phyloP scores from a whole-genome alignment of 345 rosid species.

The Limnanthes douglasii region DNA sequence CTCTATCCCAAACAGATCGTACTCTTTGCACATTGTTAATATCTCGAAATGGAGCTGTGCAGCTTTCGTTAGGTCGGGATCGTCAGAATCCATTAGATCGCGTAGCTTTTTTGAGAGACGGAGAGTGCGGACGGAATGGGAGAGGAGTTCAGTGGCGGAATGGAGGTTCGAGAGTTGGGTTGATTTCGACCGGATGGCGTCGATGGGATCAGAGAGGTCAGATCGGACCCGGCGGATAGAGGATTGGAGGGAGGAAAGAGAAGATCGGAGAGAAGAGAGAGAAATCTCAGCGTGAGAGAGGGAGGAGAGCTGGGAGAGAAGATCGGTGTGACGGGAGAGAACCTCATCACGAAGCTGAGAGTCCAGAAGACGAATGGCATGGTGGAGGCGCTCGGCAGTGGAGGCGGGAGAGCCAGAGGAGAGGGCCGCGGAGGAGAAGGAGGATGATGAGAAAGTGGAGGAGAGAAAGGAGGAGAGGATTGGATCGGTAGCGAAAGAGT shows the following conservation, averaged over 20 bases:
- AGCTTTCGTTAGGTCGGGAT: constrained; percentile 82
- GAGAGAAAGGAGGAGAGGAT: constrained; percentile 79
- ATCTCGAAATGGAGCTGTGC: constrained; percentile 87
- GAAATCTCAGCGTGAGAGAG: constrained; percentile 70
- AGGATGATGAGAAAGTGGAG: constrained; percentile 66
- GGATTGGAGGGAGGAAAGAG: constrained; percentile 78
- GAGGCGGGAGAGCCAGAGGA: constrained; percentile 99
- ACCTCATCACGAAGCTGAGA: constrained; percentile 86
- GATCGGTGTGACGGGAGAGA: constrained; percentile 71
- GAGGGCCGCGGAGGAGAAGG: constrained; percentile 92
- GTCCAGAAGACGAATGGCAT: constrained; percentile 86
- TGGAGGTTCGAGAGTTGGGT: constrained; percentile 63
- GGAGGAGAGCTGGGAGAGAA: constrained; percentile 81
- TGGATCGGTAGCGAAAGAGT: constrained; percentile 60
- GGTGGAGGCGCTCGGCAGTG: constrained; percentile 93
- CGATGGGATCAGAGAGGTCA: constrained; percentile 77
- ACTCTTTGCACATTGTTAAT: constrained; percentile 59
- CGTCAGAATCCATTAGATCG: constrained; percentile 37
- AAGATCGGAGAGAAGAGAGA: constrained; percentile 74
- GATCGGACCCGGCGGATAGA: constrained; percentile 72
- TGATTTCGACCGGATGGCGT: constrained; percentile 56
- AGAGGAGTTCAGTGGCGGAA: constrained; percentile 48
- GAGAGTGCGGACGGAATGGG: constrained; percentile 69
- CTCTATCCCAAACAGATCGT: constrained; percentile 57
- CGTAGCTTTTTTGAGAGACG: constrained; percentile 76